Percentiles rank a stretch among this genome's conserved stretches.
These are phyloP conservation scores for Alternaria conjuncta DNA, from an alignment of 2,329 filamentous ascomycete genomes.

Conservation along the genomic window DNA sequence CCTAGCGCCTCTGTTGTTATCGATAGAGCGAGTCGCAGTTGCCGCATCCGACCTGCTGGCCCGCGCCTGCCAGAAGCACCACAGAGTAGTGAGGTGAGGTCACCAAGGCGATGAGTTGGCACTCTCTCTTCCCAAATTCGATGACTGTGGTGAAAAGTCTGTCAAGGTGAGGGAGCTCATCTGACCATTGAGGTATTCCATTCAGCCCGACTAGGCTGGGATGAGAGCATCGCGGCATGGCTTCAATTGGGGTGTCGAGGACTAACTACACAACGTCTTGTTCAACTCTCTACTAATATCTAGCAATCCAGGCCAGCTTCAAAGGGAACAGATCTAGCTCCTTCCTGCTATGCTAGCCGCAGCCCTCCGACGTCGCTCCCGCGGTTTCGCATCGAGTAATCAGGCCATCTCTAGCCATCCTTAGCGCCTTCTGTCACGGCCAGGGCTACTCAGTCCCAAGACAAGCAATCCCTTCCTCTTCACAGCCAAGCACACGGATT, in stretches of 20 bases:
- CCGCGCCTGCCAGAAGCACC: background rate
- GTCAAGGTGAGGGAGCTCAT: background rate
- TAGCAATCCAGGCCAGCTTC: background rate
- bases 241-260: background rate
- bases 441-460: background rate
- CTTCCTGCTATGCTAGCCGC: background rate
- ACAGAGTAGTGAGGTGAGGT: background rate
- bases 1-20: conserved; percentile 9
- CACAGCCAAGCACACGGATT: conserved; percentile 12
- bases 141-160: background rate
- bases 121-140: background rate
- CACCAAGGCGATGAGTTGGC: background rate
- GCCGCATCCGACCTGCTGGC: background rate
- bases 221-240: background rate
- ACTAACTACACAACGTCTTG: background rate
- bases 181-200: background rate
- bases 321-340: background rate
- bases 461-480: background rate
- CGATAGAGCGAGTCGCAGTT: conserved; percentile 5
- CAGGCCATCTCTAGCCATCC: background rate
- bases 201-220: background rate
- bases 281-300: background rate
- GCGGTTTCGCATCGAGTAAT: background rate
- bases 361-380: background rate
- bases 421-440: background rate